Evolutionary conservation across 805 yeast genomes (phyloP).

Genomic region (Cyberlindnera meyerae): DNA sequence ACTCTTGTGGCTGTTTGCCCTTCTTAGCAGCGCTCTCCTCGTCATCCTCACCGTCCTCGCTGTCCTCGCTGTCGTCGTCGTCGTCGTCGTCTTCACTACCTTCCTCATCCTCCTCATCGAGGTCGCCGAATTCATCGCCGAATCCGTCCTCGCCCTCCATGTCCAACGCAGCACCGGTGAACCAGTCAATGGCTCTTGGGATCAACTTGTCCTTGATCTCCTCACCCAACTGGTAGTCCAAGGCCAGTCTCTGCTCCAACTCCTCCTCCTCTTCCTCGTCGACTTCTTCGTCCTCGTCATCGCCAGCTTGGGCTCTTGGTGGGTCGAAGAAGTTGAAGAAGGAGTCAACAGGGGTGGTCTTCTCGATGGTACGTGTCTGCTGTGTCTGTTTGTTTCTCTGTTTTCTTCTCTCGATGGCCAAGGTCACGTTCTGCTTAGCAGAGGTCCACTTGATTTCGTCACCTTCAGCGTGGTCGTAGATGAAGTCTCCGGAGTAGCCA

Average conservation of each 20-base stretch:
- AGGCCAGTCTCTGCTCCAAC: slow-evolving; percentile 77
- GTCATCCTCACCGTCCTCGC: slow-evolving; percentile 21
- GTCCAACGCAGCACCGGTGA: slow-evolving; percentile 93
- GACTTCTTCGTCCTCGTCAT: slow-evolving; percentile 51
- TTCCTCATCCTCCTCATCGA: slow-evolving; percentile 34
- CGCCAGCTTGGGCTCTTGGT: slow-evolving; percentile 64
- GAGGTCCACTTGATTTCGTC: slow-evolving; percentile 77
- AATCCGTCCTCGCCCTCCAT: slow-evolving; percentile 52
- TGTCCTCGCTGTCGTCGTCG: slow-evolving; percentile 31
- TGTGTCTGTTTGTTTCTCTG: slow-evolving; percentile 96
- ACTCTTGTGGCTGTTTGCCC: slow-evolving; percentile 58
- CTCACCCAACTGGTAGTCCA: slow-evolving; percentile 95
- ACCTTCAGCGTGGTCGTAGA: slow-evolving; percentile 96
- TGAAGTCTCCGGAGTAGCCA: slow-evolving; percentile 93
- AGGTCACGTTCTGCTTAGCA: slow-evolving; percentile 77
- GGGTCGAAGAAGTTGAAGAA: slow-evolving; percentile 96
- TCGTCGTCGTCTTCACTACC: slow-evolving; percentile 38
- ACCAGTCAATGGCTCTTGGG: slow-evolving; percentile 98
- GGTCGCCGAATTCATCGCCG: slow-evolving; percentile 42
- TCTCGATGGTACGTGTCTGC: slow-evolving; percentile 93
- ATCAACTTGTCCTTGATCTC: slow-evolving; percentile 92
- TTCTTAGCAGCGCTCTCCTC: slow-evolving; percentile 30
- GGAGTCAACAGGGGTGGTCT: slow-evolving; percentile 88
- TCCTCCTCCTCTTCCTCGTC: slow-evolving; percentile 62
- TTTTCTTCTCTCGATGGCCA: slow-evolving; percentile 86